These are phyloP conservation scores for Aspergillus hancockii DNA, from an alignment of 495 filamentous ascomycete genomes.

Conservation along the genomic window DNA sequence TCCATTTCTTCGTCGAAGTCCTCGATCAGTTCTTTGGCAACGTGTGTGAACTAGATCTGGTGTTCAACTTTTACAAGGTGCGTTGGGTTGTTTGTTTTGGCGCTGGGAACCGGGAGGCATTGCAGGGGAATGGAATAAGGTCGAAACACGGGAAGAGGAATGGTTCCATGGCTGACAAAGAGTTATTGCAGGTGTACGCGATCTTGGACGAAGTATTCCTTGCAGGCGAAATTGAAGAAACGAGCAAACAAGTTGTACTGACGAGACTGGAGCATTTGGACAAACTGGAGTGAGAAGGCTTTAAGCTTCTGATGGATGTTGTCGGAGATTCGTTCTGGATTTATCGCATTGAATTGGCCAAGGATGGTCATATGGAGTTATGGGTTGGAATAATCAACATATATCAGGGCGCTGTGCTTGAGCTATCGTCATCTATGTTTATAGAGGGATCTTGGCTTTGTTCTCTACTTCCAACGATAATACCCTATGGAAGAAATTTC, in stretches of 20 bases:
- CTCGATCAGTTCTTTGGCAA: slow-evolving; percentile 98
- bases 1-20: slow-evolving; percentile 99
- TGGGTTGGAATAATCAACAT: slow-evolving; percentile 10
- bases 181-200: slow-evolving; percentile 76
- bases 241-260: slow-evolving; percentile 94
- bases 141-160: background rate
- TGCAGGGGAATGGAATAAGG: background rate
- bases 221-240: slow-evolving; percentile 97
- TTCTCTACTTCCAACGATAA: slow-evolving; percentile 3
- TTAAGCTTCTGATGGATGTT: background rate
- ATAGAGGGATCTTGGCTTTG: slow-evolving; percentile 1
- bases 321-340: background rate
- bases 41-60: slow-evolving; percentile 97
- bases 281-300: slow-evolving; percentile 73
- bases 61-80: slow-evolving; percentile 97
- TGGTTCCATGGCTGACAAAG: slow-evolving; percentile 13
- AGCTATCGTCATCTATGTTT: background rate
- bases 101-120: background rate
- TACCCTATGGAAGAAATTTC: slow-evolving; percentile 10
- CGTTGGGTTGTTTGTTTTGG: slow-evolving; percentile 11
- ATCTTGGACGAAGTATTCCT: slow-evolving; percentile 98
- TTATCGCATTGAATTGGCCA: slow-evolving; percentile 19
- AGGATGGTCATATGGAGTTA: slow-evolving; percentile 22
- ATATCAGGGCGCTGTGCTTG: slow-evolving; percentile 8
- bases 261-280: slow-evolving; percentile 94